These are phyloP conservation scores for Aspergillus thermomutatus DNA, from an alignment of 2,329 filamentous ascomycete species.

Conservation along the genomic window DNA sequence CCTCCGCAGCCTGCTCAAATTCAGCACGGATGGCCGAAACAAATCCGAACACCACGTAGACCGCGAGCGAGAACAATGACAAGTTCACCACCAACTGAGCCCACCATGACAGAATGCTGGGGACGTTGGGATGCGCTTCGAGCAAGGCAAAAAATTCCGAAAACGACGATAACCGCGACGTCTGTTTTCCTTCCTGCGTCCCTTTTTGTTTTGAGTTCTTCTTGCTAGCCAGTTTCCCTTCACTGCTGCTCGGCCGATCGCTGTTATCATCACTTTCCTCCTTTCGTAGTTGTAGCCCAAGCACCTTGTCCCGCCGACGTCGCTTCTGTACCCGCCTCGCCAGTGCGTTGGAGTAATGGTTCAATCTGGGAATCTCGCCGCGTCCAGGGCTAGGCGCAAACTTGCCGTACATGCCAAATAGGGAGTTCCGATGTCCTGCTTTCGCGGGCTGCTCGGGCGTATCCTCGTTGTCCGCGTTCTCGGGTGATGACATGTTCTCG, in stretches of 20 bases:
- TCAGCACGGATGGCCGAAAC: slow-evolving; percentile 70
- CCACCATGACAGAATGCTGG: slow-evolving; percentile 64
- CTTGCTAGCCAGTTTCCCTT: slow-evolving; percentile 32
- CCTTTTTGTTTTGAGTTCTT: slow-evolving; percentile 9
- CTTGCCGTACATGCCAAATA: slow-evolving; percentile 41
- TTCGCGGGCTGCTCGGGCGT: slow-evolving; percentile 42
- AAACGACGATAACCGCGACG: slow-evolving; percentile 38
- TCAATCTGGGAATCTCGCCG: slow-evolving; percentile 59
- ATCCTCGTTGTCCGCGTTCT: slow-evolving; percentile 46
- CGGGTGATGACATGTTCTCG: slow-evolving; percentile 46
- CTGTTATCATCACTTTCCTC: slow-evolving; percentile 41
- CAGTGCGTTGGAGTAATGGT: slow-evolving; percentile 46
- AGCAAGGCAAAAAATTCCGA: slow-evolving; percentile 59
- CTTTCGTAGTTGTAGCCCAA: slow-evolving; percentile 41
- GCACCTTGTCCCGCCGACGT: slow-evolving; percentile 46
- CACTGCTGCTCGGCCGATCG: slow-evolving; percentile 37
- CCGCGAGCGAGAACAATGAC: slow-evolving; percentile 45
- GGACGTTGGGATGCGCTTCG: slow-evolving; percentile 62
- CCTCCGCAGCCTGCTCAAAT: slow-evolving; percentile 67
- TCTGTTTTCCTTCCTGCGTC: slow-evolving; percentile 16
- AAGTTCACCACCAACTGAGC: slow-evolving; percentile 57
- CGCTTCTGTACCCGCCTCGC: slow-evolving; percentile 48
- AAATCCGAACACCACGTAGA: slow-evolving; percentile 67
- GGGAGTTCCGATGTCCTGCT: slow-evolving; percentile 36
- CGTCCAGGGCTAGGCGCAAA: slow-evolving; percentile 55